phyloP scores from a whole-genome alignment of 768 basidiomycete genomes.

The Vararia minispora region DNA sequence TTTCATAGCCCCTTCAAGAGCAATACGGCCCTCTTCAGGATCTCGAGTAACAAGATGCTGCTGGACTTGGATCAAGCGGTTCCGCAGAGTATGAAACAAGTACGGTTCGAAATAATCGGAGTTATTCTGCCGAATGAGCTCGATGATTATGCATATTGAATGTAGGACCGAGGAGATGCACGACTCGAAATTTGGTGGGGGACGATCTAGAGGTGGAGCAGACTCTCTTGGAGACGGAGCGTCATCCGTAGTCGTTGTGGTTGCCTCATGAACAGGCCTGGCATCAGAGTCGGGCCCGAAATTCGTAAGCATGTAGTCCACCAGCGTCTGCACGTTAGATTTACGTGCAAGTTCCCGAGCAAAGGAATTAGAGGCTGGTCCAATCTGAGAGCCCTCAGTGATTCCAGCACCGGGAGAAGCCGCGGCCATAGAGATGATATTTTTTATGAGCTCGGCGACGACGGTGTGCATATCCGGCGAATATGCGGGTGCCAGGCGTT shows the following conservation, averaged over 20 bases:
- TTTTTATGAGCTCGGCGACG: conserved; percentile 86
- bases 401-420: conserved; percentile 73
- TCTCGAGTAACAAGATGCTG: conserved; percentile 45
- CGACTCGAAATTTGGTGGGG: conserved; percentile 36
- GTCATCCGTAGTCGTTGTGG: conserved; percentile 12
- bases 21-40: conserved; percentile 50
- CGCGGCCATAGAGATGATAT: conserved; percentile 88
- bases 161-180: conserved; percentile 74
- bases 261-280: background rate
- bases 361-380: conserved; percentile 74
- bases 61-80: conserved; percentile 80
- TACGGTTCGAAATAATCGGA: conserved; percentile 98
- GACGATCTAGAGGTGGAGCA: conserved; percentile 12
- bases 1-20: conserved; percentile 58
- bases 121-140: conserved; percentile 94
- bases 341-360: conserved; percentile 77
- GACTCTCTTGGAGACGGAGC: conserved; percentile 12
- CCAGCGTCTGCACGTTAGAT: conserved; percentile 59
- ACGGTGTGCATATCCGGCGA: conserved; percentile 72
- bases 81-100: conserved; percentile 87
- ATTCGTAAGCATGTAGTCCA: conserved; percentile 67
- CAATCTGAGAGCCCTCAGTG: conserved; percentile 56
- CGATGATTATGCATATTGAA: conserved; percentile 81
- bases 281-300: conserved; percentile 24
- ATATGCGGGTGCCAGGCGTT: conserved; percentile 70